phyloP scores from a whole-genome alignment of 148 eudicot species.

The Rhododendron williamsianum region DNA sequence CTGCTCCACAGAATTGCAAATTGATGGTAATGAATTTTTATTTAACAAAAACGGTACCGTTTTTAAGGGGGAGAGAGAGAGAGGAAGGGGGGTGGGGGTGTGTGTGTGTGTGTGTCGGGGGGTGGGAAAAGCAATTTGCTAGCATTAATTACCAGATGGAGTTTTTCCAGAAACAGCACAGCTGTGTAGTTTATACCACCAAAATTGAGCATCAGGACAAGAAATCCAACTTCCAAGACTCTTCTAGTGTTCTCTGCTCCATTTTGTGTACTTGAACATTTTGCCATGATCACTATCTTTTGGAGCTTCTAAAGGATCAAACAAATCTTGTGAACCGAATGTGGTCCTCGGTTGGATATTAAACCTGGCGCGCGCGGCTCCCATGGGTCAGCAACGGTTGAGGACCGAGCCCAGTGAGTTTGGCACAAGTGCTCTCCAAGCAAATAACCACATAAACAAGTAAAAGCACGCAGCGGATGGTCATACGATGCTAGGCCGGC shows the following conservation, averaged over 20 bases:
- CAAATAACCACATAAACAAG: neutral
- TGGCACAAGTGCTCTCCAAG: neutral
- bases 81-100: too few species aligned
- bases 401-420: too few species aligned
- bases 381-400: too few species aligned
- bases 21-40: too few species aligned
- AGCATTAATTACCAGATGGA: neutral
- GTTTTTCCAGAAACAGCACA: neutral
- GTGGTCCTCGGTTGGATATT: too few species aligned
- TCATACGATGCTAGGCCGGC: neutral
- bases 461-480: neutral
- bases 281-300: neutral
- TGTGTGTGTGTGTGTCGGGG: too few species aligned
- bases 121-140: too few species aligned
- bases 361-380: too few species aligned
- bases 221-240: neutral
- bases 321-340: too few species aligned
- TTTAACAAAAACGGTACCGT: too few species aligned
- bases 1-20: too few species aligned
- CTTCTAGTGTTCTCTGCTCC: neutral
- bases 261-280: neutral
- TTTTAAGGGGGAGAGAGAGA: too few species aligned
- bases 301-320: neutral
- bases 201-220: neutral
- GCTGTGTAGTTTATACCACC: neutral